phyloP scores from a whole-genome alignment of 495 filamentous ascomycete genomes.

The Baudoinia panamericana region DNA sequence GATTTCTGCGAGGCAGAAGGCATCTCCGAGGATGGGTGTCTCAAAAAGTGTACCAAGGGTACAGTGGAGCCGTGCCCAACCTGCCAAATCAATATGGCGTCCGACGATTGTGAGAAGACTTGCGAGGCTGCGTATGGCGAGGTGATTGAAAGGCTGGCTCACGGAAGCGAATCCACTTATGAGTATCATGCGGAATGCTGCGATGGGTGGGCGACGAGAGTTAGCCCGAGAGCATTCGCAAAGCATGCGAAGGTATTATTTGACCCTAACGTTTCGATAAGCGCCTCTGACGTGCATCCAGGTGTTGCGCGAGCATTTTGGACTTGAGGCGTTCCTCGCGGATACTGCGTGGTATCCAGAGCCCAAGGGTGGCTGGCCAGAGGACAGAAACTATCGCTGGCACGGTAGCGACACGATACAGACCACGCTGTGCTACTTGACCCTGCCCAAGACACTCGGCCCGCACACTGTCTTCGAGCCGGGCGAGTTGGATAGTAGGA shows the following conservation, averaged over 20 bases:
- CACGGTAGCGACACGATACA: neutral
- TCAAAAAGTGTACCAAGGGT: neutral
- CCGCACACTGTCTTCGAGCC: neutral
- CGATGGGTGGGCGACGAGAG: neutral
- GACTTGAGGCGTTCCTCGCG: conserved; percentile 1
- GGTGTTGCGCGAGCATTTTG: conserved; percentile 1
- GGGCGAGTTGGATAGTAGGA: neutral
- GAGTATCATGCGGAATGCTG: neutral
- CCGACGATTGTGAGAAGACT: neutral
- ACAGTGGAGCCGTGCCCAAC: neutral
- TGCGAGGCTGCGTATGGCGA: neutral
- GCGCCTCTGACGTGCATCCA: neutral
- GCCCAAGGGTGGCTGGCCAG: neutral
- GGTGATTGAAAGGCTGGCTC: neutral
- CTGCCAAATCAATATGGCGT: neutral
- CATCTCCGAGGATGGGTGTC: no score
- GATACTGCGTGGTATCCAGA: neutral
- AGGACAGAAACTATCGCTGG: conserved; percentile 1
- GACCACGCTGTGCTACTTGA: conserved; percentile 9
- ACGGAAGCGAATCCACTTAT: neutral
- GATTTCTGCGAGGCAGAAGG: neutral
- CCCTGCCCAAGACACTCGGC: neutral
- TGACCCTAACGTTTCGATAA: neutral
- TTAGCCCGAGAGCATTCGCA: neutral
- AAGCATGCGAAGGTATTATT: neutral